Evolutionary conservation across 495 filamentous ascomycete species (phyloP).

Genomic region (Podospora appendiculata): DNA sequence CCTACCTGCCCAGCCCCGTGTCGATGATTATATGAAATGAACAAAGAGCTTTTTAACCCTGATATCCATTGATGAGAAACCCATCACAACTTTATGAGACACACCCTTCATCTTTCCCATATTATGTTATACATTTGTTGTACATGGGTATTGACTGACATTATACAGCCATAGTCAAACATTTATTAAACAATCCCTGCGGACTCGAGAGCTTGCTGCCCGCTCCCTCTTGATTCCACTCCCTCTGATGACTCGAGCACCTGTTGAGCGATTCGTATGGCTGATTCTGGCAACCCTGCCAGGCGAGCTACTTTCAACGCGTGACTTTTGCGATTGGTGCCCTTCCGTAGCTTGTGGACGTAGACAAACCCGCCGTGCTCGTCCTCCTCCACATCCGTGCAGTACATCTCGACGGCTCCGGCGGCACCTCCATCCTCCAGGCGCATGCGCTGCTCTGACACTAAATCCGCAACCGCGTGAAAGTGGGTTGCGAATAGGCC

Average conservation of each 20-base stretch:
- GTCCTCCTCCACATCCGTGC: constrained; percentile 78
- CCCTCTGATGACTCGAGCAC: constrained; percentile 24
- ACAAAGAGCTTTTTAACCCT: constrained; percentile 54
- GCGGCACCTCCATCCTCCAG: constrained; percentile 29
- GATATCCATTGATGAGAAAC: constrained; percentile 38
- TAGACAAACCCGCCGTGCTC: constrained; percentile 67
- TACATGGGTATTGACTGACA: constrained; percentile 23
- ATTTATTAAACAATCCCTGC: neutral
- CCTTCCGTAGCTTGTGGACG: constrained; percentile 69
- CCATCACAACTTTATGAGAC: constrained; percentile 45
- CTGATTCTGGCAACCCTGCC: constrained; percentile 63
- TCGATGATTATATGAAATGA: constrained; percentile 43
- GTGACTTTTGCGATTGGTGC: constrained; percentile 81
- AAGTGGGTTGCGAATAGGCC: constrained; percentile 95
- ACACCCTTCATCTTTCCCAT: constrained; percentile 12
- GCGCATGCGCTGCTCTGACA: constrained; percentile 21
- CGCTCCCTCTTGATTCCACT: neutral
- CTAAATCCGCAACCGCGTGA: constrained; percentile 73
- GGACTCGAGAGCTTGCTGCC: neutral
- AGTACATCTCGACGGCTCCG: constrained; percentile 69
- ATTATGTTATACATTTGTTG: constrained; percentile 3
- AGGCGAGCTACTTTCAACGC: constrained; percentile 86
- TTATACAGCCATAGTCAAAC: neutral
- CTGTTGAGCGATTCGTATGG: constrained; percentile 47
- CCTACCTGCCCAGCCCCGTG: constrained; percentile 12